Conservation (phyloP, 257 asterid genomes). For the Paraleonurus japonicus region DNA sequence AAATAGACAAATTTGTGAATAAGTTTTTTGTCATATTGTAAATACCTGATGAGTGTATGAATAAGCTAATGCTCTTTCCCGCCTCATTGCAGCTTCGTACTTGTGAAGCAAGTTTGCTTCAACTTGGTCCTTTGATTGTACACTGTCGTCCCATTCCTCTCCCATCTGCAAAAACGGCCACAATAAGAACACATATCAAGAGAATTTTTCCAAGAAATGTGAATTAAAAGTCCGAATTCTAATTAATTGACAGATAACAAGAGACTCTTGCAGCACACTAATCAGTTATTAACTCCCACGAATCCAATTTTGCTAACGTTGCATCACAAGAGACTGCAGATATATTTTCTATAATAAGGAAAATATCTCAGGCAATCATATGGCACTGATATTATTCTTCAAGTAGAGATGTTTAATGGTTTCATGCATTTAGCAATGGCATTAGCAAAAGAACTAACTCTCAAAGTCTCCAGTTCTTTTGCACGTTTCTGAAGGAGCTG, state of each 20-base stretch:
- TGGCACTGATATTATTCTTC: neutral
- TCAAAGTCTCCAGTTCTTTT: constrained; percentile 74
- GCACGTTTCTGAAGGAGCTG: constrained; percentile 88
- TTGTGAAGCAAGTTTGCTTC: constrained; percentile 79
- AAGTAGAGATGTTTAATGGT: neutral
- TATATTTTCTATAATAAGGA: neutral
- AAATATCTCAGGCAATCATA: neutral
- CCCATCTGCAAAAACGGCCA: constrained; percentile 59
- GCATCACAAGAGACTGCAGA: neutral
- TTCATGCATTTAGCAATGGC: constrained; percentile 14
- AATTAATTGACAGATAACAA: neutral
- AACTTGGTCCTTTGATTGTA: constrained; percentile 75
- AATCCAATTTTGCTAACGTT: constrained; percentile 2
- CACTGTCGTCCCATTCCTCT: constrained; percentile 88
- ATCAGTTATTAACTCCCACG: neutral
- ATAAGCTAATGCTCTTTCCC: constrained; percentile 95
- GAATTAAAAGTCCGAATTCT: neutral
- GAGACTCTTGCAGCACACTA: neutral
- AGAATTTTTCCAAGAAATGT: constrained; percentile 3
- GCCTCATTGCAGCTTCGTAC: constrained; percentile 82
- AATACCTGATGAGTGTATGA: constrained; percentile 93
- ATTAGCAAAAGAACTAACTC: constrained; percentile 47
- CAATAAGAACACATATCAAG: constrained; percentile 1
- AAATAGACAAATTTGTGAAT: too few species aligned
- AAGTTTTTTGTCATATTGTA: too few species aligned